A percentile compares a stretch with the other conserved stretches of the same genome.
Conservation (phyloP, 306 rosid genomes). For the Styphnolobium japonicum region DNA sequence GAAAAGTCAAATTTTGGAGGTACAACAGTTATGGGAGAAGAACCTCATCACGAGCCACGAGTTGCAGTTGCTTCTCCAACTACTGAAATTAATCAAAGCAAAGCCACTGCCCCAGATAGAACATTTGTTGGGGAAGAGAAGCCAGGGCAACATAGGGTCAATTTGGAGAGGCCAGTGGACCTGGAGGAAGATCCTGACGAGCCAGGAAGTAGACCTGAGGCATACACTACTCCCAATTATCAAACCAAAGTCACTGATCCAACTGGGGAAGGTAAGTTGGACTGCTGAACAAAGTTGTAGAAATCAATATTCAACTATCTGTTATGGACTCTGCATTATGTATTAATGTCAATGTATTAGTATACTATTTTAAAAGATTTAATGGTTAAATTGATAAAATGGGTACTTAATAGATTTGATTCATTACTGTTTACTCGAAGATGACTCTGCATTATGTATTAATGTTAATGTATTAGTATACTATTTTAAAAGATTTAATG, state of each 20-base stretch:
- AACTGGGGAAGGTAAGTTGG: slow-evolving; percentile 34
- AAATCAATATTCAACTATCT: background rate
- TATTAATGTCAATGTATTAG: background rate
- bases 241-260: slow-evolving; percentile 47
- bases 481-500: background rate
- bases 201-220: slow-evolving; percentile 6
- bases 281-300: background rate
- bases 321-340: background rate
- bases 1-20: slow-evolving; percentile 17
- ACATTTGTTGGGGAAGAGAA: slow-evolving; percentile 19
- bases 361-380: background rate
- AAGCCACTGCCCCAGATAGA: slow-evolving; percentile 8
- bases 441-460: background rate
- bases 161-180: slow-evolving; percentile 38
- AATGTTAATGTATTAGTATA: background rate
- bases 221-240: slow-evolving; percentile 21
- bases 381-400: background rate
- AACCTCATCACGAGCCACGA: background rate
- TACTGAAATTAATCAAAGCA: background rate
- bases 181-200: slow-evolving; percentile 37
- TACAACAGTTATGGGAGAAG: slow-evolving; percentile 16
- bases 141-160: slow-evolving; percentile 2
- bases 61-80: slow-evolving; percentile 29
- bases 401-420: background rate
- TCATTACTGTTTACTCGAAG: background rate